Evolutionary conservation across 2,329 filamentous ascomycete species (phyloP).

Genomic region (Zasmidium citrigriseum): DNA sequence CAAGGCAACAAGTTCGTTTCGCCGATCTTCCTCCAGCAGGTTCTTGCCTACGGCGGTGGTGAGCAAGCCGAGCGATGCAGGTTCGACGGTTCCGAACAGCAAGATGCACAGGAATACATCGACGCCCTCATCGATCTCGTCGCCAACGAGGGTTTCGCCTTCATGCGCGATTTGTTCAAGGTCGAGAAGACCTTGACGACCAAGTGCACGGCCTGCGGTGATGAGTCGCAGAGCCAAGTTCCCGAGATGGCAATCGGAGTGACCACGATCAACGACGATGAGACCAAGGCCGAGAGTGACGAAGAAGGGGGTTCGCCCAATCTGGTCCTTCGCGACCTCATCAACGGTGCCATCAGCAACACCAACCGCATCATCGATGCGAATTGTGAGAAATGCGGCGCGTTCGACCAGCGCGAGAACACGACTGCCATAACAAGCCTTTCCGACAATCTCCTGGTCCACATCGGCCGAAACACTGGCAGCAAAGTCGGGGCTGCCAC

Average conservation of each 20-base stretch:
- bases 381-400: neutral
- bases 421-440: neutral
- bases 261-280: neutral
- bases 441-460: neutral
- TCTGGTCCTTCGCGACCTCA: no score
- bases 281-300: neutral
- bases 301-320: no score
- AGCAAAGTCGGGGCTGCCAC: no score
- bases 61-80: neutral
- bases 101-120: constrained; percentile 21
- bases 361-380: neutral
- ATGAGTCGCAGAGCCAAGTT: neutral
- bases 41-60: constrained; percentile 13
- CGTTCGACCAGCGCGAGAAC: neutral
- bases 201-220: neutral
- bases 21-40: constrained; percentile 18
- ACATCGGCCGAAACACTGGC: neutral
- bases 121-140: constrained; percentile 12
- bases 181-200: neutral
- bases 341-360: neutral
- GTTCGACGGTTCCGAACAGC: constrained; percentile 12
- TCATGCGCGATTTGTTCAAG: constrained; percentile 14
- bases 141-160: neutral
- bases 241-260: neutral
- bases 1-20: neutral